phyloP scores from a whole-genome alignment of 164 flowering plant genomes.

The Magnolia officinalis region DNA sequence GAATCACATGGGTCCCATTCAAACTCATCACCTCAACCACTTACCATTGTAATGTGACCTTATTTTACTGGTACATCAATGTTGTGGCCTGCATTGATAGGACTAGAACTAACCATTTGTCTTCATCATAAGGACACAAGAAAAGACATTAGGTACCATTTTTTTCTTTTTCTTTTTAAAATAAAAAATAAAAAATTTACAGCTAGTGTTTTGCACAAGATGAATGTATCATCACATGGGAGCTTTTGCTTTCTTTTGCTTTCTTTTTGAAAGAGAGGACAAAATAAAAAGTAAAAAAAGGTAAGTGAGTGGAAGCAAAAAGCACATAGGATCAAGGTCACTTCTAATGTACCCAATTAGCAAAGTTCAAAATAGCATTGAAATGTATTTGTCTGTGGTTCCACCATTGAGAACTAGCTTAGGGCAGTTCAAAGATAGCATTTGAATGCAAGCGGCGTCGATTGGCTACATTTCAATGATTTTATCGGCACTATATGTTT shows the following conservation, averaged over 20 bases:
- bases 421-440: background rate
- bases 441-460: no score
- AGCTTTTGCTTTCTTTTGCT: background rate
- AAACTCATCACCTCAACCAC: conserved; percentile 8
- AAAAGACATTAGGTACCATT: background rate
- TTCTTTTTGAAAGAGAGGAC: background rate
- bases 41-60: background rate
- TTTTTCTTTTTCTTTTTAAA: background rate
- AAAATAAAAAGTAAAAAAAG: background rate
- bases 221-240: background rate
- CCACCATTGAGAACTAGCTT: no score
- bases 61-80: background rate
- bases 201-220: background rate
- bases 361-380: no score
- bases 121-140: background rate
- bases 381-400: no score
- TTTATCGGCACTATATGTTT: no score
- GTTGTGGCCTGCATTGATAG: conserved; percentile 1
- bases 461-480: no score
- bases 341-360: background rate
- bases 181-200: background rate
- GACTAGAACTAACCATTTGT: background rate
- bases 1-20: background rate
- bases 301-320: background rate
- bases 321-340: background rate